Percentiles rank a stretch among this genome's conserved stretches.
Evolutionary conservation across 2,329 filamentous ascomycete genomes (phyloP).

Genomic region (Colletotrichum navitas): DNA sequence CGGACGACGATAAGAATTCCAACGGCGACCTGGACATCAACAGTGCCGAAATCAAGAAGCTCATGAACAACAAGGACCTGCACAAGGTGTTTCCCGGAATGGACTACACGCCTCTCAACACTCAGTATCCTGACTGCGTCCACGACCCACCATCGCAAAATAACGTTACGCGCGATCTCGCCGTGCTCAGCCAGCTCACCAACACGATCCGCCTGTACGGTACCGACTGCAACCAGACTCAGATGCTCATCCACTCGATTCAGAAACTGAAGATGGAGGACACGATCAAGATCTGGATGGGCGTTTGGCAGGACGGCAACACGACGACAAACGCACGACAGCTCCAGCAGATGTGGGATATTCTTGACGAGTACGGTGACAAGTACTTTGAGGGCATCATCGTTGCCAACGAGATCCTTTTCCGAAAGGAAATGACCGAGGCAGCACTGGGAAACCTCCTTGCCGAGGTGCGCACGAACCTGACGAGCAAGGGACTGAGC

Average conservation of each 20-base stretch:
- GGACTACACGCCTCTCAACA: constrained; percentile 93
- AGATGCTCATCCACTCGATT: constrained; percentile 91
- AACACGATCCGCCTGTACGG: constrained; percentile 91
- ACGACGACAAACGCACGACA: constrained; percentile 86
- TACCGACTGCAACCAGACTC: constrained; percentile 96
- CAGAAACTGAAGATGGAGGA: constrained; percentile 77
- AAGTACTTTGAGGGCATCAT: constrained; percentile 85
- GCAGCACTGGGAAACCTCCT: constrained; percentile 74
- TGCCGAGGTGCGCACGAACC: constrained; percentile 75
- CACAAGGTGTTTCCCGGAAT: constrained; percentile 96
- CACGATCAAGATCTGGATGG: constrained; percentile 89
- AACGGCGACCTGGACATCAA: constrained; percentile 81
- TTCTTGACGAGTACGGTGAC: constrained; percentile 77
- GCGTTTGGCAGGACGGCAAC: constrained; percentile 92
- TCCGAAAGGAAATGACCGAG: constrained; percentile 80
- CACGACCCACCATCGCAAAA: constrained; percentile 87
- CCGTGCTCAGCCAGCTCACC: constrained; percentile 89
- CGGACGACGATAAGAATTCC: constrained; percentile 68
- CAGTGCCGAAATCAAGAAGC: constrained; percentile 81
- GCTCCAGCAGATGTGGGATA: constrained; percentile 84
- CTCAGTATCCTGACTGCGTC: constrained; percentile 89
- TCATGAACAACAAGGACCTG: constrained; percentile 84
- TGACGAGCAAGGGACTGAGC: constrained; percentile 72
- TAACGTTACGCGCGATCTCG: constrained; percentile 92
- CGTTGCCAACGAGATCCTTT: constrained; percentile 83